These are phyloP conservation scores for Andrographis paniculata DNA, from an alignment of 305 asterid species.

Conservation along the genomic window DNA sequence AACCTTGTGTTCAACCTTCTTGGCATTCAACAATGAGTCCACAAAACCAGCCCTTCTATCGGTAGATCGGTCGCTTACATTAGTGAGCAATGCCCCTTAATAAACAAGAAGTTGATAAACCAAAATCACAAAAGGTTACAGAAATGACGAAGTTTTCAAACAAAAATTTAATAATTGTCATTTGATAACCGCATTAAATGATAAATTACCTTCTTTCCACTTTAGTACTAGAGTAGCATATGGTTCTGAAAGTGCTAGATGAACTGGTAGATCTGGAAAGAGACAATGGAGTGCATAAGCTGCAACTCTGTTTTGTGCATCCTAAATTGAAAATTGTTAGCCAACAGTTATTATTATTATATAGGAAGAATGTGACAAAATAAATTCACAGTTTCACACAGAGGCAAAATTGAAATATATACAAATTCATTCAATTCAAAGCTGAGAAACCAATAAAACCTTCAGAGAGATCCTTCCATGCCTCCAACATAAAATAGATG, in stretches of 20 bases:
- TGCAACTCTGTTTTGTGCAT: conserved; percentile 88
- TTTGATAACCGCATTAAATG: conserved; percentile 15
- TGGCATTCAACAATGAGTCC: conserved; percentile 50
- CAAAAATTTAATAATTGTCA: conserved; percentile 15
- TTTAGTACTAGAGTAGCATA: conserved; percentile 65
- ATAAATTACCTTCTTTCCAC: conserved; percentile 66
- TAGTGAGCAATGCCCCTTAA: conserved; percentile 37
- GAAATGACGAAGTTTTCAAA: conserved; percentile 1
- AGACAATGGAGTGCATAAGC: conserved; percentile 78
- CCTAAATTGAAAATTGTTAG: conserved; percentile 35
- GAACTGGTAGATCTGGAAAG: conserved; percentile 85
- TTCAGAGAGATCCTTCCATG: conserved; percentile 11
- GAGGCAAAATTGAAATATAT: background rate
- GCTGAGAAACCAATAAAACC: conserved; percentile 11
- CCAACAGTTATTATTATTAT: conserved; percentile 15
- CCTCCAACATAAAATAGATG: too few species aligned
- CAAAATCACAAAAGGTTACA: background rate
- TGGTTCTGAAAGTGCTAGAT: conserved; percentile 74
- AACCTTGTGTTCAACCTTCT: conserved; percentile 28
- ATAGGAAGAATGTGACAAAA: conserved; percentile 2
- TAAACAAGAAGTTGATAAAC: background rate
- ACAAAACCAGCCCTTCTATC: conserved; percentile 82
- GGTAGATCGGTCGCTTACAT: conserved; percentile 37
- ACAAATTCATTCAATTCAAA: background rate
- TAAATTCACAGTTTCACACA: background rate